Percentiles rank a stretch among this genome's conserved stretches.
These are phyloP conservation scores for Russula ochroleuca DNA, from an alignment of 768 basidiomycete species.

Conservation along the genomic window DNA sequence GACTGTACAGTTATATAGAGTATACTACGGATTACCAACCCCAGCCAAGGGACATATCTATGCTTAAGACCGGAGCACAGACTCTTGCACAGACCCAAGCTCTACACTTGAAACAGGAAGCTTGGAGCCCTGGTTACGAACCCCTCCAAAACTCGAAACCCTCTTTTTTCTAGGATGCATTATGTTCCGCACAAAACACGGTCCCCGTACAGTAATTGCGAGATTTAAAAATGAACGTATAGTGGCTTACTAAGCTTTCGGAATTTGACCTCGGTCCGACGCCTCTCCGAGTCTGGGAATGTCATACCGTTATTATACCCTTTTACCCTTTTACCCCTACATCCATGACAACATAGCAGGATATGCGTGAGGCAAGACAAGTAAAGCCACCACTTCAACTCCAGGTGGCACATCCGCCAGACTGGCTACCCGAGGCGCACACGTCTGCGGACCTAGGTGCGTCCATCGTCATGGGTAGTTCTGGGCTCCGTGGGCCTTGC, in stretches of 20 bases:
- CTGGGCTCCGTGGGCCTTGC: background rate
- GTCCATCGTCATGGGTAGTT: constrained; percentile 22
- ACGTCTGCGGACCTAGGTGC: constrained; percentile 64
- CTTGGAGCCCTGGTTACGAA: too few species aligned
- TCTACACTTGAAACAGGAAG: too few species aligned
- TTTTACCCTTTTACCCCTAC: background rate
- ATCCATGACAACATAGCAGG: constrained; percentile 8
- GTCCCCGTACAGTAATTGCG: too few species aligned
- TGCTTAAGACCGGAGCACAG: background rate
- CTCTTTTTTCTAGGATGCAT: too few species aligned
- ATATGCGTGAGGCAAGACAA: constrained; percentile 23
- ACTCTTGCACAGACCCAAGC: too few species aligned
- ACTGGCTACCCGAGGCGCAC: constrained; percentile 70
- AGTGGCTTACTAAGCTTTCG: background rate
- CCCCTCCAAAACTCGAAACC: too few species aligned
- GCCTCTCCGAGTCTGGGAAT: background rate
- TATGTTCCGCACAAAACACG: too few species aligned
- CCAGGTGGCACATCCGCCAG: constrained; percentile 64
- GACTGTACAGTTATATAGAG: background rate
- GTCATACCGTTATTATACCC: background rate
- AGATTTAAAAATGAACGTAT: background rate
- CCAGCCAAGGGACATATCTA: too few species aligned
- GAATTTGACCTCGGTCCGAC: background rate
- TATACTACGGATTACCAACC: too few species aligned
- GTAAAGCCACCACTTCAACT: constrained; percentile 41